phyloP scores from a whole-genome alignment of 257 asterid species.

The Voacanga thouarsii region DNA sequence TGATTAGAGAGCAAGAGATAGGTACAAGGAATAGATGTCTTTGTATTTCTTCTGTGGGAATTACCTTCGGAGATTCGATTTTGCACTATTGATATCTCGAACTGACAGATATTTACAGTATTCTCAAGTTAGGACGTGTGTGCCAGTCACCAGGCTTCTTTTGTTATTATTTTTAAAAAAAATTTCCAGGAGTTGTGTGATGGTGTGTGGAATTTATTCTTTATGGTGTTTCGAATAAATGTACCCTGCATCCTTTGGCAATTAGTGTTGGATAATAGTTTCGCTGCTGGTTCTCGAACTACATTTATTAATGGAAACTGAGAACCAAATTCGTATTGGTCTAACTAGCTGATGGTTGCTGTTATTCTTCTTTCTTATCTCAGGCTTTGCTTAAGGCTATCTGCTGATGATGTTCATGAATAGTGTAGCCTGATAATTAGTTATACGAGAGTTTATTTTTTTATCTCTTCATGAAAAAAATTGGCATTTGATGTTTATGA shows the following conservation, averaged over 20 bases:
- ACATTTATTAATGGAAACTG: background rate
- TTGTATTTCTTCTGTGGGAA: background rate
- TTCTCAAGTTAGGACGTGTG: background rate
- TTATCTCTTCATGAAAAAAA: background rate
- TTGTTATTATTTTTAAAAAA: too few relatives aligned
- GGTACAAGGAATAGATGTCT: background rate
- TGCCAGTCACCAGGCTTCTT: background rate
- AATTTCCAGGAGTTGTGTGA: background rate
- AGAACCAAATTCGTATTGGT: slow-evolving; percentile 2
- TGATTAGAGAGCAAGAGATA: background rate
- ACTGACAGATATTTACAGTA: background rate
- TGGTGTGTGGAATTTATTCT: background rate
- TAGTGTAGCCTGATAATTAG: slow-evolving; percentile 3
- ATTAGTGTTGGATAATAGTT: background rate
- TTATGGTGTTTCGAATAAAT: background rate
- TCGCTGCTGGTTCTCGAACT: background rate
- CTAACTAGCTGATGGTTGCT: background rate
- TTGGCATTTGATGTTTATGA: background rate
- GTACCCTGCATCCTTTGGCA: background rate
- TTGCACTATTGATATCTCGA: background rate
- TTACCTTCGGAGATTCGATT: background rate
- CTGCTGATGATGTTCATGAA: background rate
- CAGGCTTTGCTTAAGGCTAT: background rate
- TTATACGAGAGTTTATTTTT: background rate
- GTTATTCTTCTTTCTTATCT: background rate